Conservation (phyloP, 495 filamentous ascomycete species). For the Xylaria telfairii region DNA sequence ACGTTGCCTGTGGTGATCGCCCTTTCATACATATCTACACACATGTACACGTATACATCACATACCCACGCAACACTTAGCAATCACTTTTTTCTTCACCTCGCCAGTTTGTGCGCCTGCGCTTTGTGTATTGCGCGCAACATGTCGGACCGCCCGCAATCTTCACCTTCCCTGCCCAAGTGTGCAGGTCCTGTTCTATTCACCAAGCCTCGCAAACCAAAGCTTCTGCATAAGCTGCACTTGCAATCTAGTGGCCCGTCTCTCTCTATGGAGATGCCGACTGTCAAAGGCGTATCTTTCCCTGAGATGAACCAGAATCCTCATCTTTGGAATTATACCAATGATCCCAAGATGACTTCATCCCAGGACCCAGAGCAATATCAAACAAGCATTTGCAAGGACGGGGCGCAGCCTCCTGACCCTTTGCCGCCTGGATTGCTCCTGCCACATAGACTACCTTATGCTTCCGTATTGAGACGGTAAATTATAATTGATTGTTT, state of each 20-base stretch:
- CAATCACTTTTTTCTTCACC: not conserved
- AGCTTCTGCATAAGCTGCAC: slow-evolving; percentile 24
- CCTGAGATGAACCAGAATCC: not conserved
- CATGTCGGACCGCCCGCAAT: not conserved
- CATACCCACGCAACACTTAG: not conserved
- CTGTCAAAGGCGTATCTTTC: not conserved
- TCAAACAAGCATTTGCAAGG: not conserved
- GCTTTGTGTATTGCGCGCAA: not conserved
- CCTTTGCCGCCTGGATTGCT: slow-evolving; percentile 7
- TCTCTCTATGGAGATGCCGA: not conserved
- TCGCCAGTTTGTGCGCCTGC: not conserved
- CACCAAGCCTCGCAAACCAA: slow-evolving; percentile 26
- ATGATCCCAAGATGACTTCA: slow-evolving; percentile 15
- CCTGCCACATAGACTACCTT: slow-evolving; percentile 3
- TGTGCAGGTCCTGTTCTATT: not conserved
- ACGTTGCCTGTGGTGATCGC: not conserved
- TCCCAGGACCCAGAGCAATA: slow-evolving; percentile 10
- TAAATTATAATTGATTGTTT: slow-evolving; percentile 6
- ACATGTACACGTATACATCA: not conserved
- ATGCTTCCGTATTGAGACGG: slow-evolving; percentile 24
- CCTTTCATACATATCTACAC: not conserved
- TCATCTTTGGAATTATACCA: not conserved
- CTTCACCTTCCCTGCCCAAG: slow-evolving; percentile 9
- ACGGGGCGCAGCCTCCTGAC: not conserved
- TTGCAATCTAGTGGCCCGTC: slow-evolving; percentile 23